Evolutionary conservation across 495 filamentous ascomycete genomes (phyloP).

Genomic region (Aspergillus avenaceus): DNA sequence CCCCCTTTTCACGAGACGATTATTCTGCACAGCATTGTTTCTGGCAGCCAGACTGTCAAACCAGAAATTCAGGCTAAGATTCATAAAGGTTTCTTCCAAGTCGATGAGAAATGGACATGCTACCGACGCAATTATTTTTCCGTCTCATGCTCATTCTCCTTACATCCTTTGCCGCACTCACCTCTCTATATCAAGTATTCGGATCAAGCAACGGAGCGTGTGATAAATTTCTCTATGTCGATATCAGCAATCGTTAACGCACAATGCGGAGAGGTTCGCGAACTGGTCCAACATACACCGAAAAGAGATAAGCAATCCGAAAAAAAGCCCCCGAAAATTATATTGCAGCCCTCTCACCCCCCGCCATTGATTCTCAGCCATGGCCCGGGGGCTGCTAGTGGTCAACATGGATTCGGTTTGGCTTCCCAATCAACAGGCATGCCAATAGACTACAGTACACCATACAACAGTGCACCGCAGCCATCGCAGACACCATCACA

Average conservation of each 20-base stretch:
- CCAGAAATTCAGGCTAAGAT: constrained; percentile 81
- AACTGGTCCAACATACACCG: constrained; percentile 90
- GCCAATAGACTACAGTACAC: constrained; percentile 36
- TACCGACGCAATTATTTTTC: constrained; percentile 95
- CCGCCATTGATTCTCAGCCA: constrained; percentile 37
- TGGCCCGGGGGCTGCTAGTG: constrained; percentile 19
- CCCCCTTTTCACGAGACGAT: constrained; percentile 59
- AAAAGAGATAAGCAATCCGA: constrained; percentile 93
- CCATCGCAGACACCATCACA: constrained; percentile 40
- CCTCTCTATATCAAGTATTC: constrained; percentile 43
- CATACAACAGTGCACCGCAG: constrained; percentile 29
- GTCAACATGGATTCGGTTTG: constrained; percentile 26
- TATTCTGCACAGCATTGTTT: constrained; percentile 53
- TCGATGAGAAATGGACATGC: constrained; percentile 90
- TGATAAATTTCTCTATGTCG: constrained; percentile 70
- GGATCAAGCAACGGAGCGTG: constrained; percentile 50
- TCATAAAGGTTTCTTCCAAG: constrained; percentile 87
- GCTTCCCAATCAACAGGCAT: constrained; percentile 28
- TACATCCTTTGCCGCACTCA: constrained; percentile 46
- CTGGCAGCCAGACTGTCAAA: constrained; percentile 59
- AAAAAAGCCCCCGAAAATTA: constrained; percentile 66
- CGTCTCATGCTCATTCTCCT: constrained; percentile 74
- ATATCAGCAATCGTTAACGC: constrained; percentile 83
- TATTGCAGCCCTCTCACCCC: constrained; percentile 62
- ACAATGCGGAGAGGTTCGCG: constrained; percentile 71